These are phyloP conservation scores for Bolboschoenoplectus hybrid DNA, from an alignment of 202 grass and related monocot genomes.

Conservation along the genomic window DNA sequence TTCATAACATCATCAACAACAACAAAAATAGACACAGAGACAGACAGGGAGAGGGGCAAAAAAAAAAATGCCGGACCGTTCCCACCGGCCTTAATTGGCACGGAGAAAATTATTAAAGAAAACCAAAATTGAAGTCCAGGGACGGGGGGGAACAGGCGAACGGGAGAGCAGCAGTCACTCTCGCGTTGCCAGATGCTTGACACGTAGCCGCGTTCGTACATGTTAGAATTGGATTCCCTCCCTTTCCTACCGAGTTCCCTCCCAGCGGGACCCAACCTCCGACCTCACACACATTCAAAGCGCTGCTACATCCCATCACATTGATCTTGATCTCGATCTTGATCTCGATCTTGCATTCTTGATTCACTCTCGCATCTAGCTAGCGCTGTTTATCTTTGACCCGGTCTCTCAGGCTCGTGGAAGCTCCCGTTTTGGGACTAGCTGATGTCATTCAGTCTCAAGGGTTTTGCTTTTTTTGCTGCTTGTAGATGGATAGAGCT, in stretches of 20 bases:
- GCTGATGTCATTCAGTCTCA: not conserved
- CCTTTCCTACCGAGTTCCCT: no score
- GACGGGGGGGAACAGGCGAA: not conserved
- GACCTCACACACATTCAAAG: not conserved
- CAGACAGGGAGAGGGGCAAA: no score
- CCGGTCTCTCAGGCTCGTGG: not conserved
- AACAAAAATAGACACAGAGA: no score
- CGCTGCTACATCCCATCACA: conserved; percentile 2
- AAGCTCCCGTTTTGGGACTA: not conserved
- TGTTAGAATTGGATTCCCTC: not conserved
- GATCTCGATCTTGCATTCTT: not conserved
- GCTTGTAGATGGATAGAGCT: no score
- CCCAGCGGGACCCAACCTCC: not conserved
- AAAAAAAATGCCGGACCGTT: not conserved
- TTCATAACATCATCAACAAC: not conserved
- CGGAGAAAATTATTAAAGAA: not conserved
- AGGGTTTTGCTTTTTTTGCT: not conserved
- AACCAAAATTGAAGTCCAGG: not conserved
- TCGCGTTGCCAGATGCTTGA: not conserved
- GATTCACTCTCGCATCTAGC: not conserved
- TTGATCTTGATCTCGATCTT: not conserved
- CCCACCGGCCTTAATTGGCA: not conserved
- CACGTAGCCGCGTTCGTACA: not conserved
- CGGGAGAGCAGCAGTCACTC: conserved; percentile 15
- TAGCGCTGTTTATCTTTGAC: conserved; percentile 18